Evolutionary conservation across 164 flowering plant genomes (phyloP).

Genomic region (Magnolia officinalis): DNA sequence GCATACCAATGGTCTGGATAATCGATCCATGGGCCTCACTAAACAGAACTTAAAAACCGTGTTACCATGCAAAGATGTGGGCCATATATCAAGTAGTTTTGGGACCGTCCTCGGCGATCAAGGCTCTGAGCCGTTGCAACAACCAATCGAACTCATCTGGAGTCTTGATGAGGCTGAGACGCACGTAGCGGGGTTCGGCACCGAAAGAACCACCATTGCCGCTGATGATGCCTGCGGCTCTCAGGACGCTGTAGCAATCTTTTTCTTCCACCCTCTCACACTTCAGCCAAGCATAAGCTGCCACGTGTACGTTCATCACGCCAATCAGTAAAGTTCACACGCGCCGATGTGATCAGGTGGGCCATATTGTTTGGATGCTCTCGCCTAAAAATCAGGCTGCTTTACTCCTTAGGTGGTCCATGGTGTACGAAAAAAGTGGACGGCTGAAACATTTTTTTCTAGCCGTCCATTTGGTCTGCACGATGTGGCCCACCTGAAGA

Average conservation of each 20-base stretch:
- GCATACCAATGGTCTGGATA: too few species aligned
- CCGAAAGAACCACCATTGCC: slow-evolving; percentile 33
- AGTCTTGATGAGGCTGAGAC: slow-evolving; percentile 47
- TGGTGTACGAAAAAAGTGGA: neutral
- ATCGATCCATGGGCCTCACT: too few species aligned
- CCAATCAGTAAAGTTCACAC: neutral
- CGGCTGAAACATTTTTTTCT: too few species aligned
- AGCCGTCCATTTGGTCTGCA: too few species aligned
- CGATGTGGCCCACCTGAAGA: too few species aligned
- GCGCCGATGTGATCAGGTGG: too few species aligned
- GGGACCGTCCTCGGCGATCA: slow-evolving; percentile 14
- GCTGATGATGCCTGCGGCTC: slow-evolving; percentile 41
- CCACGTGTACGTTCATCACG: neutral
- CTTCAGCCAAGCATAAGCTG: slow-evolving; percentile 60
- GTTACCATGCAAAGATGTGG: too few species aligned
- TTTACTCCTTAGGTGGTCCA: neutral
- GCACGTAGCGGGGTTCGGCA: slow-evolving; percentile 38
- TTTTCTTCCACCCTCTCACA: slow-evolving; percentile 59
- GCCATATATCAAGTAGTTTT: too few species aligned
- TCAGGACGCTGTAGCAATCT: slow-evolving; percentile 44
- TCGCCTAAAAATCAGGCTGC: neutral
- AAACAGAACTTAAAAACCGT: too few species aligned
- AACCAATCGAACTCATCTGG: slow-evolving; percentile 44
- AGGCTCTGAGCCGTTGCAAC: slow-evolving; percentile 13
- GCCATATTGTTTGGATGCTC: neutral